Evolutionary conservation across 805 yeast genomes (phyloP), one percentile per base, ranked within the genome.

Genomic region (Debaryomyces maramus): DNA sequence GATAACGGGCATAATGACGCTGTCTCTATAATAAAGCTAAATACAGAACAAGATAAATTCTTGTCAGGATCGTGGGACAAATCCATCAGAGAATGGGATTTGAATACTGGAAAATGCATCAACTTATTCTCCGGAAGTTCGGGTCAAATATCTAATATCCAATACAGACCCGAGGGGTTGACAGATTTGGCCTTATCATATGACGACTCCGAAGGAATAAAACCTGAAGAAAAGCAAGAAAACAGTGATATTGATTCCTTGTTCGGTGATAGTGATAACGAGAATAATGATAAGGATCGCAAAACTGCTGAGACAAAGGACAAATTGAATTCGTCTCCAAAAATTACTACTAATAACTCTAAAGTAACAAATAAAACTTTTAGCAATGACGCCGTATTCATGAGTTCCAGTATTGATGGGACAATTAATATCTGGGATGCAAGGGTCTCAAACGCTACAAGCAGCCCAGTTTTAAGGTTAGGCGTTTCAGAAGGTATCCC

Each of bases 41-140:
- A 81, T 55, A 65, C 72, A 23, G 64, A 63, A 6, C 91, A 91
- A 52, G 75, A 75, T 32, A 63, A 67, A 32, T 82, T 89, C 34
- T 50, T 91, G 14, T 82, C 93, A 37, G 97, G 96, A 0, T 76
- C 88, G 13, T 93, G 98, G 99, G 99, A 93, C 65, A 84, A 79
- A 60, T 69, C 76, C 15, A 74, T 91, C 1, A 60, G 80, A 5
- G 78, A 83, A 47, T 91, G 97, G 96, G 99, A 93, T 61, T 68
- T 93, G 44, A 75, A 87, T 48, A 76, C 84, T 0, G 97, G 97
- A 1, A 60, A 67, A 13, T 58, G 70, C 7, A 53, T 70, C 2
- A 72, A 72, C 9, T 59, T 72, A 19, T 88, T 72, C 54, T 51
- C 60, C 2, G 82, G 80, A 1, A 71, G 81, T 22, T 70, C 85